Base-by-base conservation (phyloP, 768 basidiomycete species). In the Asterophora lycoperdoides region DNA sequence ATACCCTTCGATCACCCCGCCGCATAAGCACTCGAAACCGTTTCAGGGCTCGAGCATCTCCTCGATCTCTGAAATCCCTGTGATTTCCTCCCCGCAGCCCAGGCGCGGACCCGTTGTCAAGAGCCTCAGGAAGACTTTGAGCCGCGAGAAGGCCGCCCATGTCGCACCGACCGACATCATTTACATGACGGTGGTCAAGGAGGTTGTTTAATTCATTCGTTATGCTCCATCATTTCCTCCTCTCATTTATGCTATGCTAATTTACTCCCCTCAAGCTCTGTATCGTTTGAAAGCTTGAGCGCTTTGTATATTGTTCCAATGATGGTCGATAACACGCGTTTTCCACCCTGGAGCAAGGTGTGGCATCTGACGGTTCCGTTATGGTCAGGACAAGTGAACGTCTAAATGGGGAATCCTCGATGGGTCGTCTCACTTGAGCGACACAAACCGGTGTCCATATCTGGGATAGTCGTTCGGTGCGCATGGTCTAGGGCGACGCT, bases 141-240 rank as follows among this genome's bases (percentile, higher is more conserved):
- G 64, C 30, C 49, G 53, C 36, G 66, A 68, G 41, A 57, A 61
- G 14, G 29, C 60, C 23, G 52, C 54, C 17, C 48, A 58, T 19
- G 56, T 34, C 26, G 8, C 46, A 3, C 51, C 63, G n/a, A 43
- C 45, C n/a, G 69, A 73, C 54, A 60, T 65, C 46, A 65, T 78
- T 35, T 69, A 69, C 55, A 72, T 76, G 72, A 70, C 72, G 1
- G 67, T 74, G 34, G 68, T 73, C 23, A 69, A 68, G 45, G 76
- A 77, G 50, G 68, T 65, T 9, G 62, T 59, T 28, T 71, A 13
- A 34, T 35, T 11, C 40, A 11, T 23, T 23, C 23, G 23, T 23
- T 23, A 23, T 23, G 23, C 23, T 17, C 19, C 17, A 13, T 3
- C 14, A 4, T 37, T 5, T 17, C 19, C 17, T 47, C 28, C 39